A percentile compares a stretch with the other conserved stretches of the same genome.
Conservation (phyloP, 345 rosid genomes). For the Hibiscus trionum region DNA sequence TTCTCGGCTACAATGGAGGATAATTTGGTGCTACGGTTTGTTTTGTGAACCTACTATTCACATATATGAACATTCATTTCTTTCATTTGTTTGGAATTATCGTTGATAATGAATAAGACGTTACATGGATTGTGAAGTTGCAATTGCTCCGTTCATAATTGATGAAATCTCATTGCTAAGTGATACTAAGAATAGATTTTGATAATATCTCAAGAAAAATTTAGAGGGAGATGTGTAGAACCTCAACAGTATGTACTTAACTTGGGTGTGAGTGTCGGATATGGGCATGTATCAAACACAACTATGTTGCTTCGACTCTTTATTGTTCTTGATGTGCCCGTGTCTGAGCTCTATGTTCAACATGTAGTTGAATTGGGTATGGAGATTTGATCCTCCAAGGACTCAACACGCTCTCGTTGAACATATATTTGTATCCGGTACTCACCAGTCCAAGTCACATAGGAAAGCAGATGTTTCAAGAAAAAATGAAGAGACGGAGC, state of each 20-base stretch:
- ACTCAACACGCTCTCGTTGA: neutral
- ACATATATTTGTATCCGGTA: neutral
- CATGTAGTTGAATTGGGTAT: neutral
- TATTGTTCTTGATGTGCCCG: neutral
- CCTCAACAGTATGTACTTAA: neutral
- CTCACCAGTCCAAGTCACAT: neutral
- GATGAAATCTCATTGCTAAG: neutral
- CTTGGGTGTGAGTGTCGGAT: neutral
- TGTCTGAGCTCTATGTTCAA: neutral
- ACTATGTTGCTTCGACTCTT: neutral
- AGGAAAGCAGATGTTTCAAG: neutral
- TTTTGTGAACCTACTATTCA: constrained; percentile 4
- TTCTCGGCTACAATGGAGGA: constrained; percentile 76
- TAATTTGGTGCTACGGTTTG: constrained; percentile 60
- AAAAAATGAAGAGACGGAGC: neutral
- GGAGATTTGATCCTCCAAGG: neutral
- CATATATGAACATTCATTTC: constrained; percentile 1
- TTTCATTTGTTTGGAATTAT: constrained; percentile 10
- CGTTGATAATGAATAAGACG: neutral
- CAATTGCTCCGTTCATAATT: neutral
- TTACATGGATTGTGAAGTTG: constrained; percentile 1
- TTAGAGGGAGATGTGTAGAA: neutral
- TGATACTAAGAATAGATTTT: neutral
- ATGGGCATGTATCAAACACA: no score
- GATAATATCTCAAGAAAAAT: neutral